A percentile compares a stretch with the other conserved stretches of the same genome.
Conservation (phyloP, 2,329 filamentous ascomycete species). For the Diaporthe citri region DNA sequence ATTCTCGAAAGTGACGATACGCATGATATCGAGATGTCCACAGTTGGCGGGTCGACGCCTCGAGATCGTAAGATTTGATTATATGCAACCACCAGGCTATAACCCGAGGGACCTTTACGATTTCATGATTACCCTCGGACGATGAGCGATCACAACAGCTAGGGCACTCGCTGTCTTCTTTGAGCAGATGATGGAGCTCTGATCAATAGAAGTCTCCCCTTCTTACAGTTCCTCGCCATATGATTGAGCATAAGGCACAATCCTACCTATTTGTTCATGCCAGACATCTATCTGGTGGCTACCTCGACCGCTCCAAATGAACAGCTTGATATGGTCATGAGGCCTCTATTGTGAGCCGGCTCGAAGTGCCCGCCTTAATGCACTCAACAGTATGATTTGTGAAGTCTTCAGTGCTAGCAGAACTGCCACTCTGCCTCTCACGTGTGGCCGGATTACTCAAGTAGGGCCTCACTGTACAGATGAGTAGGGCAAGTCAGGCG, state of each 20-base stretch:
- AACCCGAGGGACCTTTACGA: neutral
- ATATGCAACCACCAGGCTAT: neutral
- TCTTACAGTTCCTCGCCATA: neutral
- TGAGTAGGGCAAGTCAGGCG: too few species aligned
- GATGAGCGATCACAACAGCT: neutral
- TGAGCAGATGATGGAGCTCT: neutral
- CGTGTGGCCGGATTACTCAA: neutral
- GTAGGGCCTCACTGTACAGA: neutral
- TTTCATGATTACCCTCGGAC: neutral
- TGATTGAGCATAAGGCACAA: neutral
- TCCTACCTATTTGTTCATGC: neutral
- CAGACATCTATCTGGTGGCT: neutral
- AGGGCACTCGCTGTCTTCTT: neutral
- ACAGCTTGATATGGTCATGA: neutral
- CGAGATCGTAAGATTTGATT: neutral
- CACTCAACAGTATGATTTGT: neutral
- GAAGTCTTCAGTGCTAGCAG: neutral
- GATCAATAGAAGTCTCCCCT: neutral
- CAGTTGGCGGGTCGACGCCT: neutral
- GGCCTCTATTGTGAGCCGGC: neutral
- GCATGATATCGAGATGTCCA: neutral
- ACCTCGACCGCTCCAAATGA: too few species aligned
- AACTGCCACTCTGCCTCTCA: neutral
- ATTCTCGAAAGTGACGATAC: neutral
- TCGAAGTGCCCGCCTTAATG: neutral